Conservation (phyloP, 1,284 basidiomycete genomes). For the Malassezia caprae region DNA sequence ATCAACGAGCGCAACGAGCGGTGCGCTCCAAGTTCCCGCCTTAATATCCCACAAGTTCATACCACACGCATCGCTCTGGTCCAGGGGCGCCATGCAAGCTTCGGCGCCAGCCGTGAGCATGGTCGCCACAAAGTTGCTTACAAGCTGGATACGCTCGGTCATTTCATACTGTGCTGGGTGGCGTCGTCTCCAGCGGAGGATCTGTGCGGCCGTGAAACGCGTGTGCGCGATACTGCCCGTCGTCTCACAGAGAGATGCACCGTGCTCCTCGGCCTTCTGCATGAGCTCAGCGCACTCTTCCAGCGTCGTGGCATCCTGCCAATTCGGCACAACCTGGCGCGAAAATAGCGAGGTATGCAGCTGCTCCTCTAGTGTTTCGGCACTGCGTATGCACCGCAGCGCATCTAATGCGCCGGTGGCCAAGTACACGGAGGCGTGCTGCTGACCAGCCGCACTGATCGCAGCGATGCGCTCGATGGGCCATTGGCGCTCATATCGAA, state of each 20-base stretch:
- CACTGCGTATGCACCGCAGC: conserved; percentile 56
- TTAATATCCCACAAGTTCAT: conserved; percentile 67
- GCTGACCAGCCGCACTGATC: conserved; percentile 71
- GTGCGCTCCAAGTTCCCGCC: conserved; percentile 45
- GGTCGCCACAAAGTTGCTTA: conserved; percentile 73
- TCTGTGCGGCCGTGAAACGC: conserved; percentile 77
- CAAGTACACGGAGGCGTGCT: conserved; percentile 87
- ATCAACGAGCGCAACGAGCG: conserved; percentile 43
- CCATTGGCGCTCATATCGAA: conserved; percentile 56
- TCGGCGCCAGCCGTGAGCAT: conserved; percentile 55
- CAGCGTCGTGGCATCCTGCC: conserved; percentile 81
- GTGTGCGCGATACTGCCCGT: conserved; percentile 78
- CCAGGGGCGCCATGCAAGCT: conserved; percentile 29
- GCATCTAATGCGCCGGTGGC: conserved; percentile 55
- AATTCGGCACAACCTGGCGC: conserved; percentile 64
- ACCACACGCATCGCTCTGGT: conserved; percentile 67
- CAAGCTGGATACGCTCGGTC: conserved; percentile 66
- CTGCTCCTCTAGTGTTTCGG: conserved; percentile 52
- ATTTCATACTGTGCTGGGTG: conserved; percentile 58
- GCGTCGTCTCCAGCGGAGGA: conserved; percentile 58
- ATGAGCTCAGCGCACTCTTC: conserved; percentile 62
- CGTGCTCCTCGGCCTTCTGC: not conserved
- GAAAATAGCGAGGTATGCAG: conserved; percentile 60
- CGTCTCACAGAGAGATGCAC: conserved; percentile 37
- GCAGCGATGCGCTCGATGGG: conserved; percentile 57